phyloP scores from a whole-genome alignment of 2,329 filamentous ascomycete genomes.

The Pestalotiopsis fici region DNA sequence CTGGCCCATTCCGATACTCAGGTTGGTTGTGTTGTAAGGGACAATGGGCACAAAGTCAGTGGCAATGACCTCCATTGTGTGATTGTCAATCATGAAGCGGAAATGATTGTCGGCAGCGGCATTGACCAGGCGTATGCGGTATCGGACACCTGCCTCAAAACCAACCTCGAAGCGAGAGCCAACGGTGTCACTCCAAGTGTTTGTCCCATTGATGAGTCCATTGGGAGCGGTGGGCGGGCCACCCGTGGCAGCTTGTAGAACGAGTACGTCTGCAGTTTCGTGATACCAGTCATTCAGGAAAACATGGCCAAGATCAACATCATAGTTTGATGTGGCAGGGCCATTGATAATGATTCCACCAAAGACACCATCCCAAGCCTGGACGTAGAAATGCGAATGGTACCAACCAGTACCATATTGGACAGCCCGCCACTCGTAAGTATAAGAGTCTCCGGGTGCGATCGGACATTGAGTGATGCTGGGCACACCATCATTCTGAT shows the following conservation, averaged over 20 bases:
- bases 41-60: slow-evolving; percentile 55
- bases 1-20: slow-evolving; percentile 43
- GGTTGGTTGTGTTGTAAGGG: slow-evolving; percentile 47
- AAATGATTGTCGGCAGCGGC: slow-evolving; percentile 36
- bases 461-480: slow-evolving; percentile 51
- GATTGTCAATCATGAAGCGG: slow-evolving; percentile 51
- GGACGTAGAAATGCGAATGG: slow-evolving; percentile 58
- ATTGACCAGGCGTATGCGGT: slow-evolving; percentile 48
- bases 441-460: slow-evolving; percentile 50
- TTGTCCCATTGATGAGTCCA: slow-evolving; percentile 36
- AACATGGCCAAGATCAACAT: slow-evolving; percentile 62
- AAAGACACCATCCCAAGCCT: slow-evolving; percentile 55
- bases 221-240: slow-evolving; percentile 42
- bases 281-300: slow-evolving; percentile 63
- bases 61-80: slow-evolving; percentile 54
- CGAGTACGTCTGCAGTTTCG: slow-evolving; percentile 39
- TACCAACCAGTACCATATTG: slow-evolving; percentile 60
- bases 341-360: slow-evolving; percentile 65
- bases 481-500: slow-evolving; percentile 57
- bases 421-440: slow-evolving; percentile 59
- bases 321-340: slow-evolving; percentile 59
- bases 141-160: slow-evolving; percentile 41
- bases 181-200: slow-evolving; percentile 25
- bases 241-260: slow-evolving; percentile 21
- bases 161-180: slow-evolving; percentile 36